Conservation (phyloP, 331 rosid genomes). For the Prunus yedoensis region DNA sequence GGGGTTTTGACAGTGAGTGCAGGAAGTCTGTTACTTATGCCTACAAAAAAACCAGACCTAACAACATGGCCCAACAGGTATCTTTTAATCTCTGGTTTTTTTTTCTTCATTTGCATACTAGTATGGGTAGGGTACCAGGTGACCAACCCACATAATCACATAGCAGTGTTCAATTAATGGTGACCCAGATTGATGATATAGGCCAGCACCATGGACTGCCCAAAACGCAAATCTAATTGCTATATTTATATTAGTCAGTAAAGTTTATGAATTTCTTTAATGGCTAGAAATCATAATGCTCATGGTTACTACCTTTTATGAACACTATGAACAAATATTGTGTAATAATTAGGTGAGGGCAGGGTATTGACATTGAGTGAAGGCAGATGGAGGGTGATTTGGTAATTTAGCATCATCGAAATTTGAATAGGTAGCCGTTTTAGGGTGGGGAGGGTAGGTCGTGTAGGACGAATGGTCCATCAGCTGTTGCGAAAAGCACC, state of each 20-base stretch:
- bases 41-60: too few relatives aligned
- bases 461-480: not conserved
- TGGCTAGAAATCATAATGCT: not conserved
- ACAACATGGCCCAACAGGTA: too few relatives aligned
- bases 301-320: not conserved
- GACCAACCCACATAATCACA: not conserved
- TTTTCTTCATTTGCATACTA: not conserved
- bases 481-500: not conserved
- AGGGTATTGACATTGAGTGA: too few relatives aligned
- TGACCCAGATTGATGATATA: not conserved
- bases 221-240: conserved; percentile 12
- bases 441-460: not conserved
- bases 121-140: not conserved
- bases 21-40: too few relatives aligned
- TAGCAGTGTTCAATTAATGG: not conserved
- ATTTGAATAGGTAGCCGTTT: conserved; percentile 22
- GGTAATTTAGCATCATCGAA: not conserved
- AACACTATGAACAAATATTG: not conserved
- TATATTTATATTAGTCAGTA: not conserved
- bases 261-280: not conserved
- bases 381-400: not conserved
- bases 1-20: too few relatives aligned
- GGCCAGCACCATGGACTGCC: not conserved
- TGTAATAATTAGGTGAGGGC: conserved; percentile 2
- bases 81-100: not conserved